phyloP scores from a whole-genome alignment of 768 basidiomycete species.

The Russula sp. region DNA sequence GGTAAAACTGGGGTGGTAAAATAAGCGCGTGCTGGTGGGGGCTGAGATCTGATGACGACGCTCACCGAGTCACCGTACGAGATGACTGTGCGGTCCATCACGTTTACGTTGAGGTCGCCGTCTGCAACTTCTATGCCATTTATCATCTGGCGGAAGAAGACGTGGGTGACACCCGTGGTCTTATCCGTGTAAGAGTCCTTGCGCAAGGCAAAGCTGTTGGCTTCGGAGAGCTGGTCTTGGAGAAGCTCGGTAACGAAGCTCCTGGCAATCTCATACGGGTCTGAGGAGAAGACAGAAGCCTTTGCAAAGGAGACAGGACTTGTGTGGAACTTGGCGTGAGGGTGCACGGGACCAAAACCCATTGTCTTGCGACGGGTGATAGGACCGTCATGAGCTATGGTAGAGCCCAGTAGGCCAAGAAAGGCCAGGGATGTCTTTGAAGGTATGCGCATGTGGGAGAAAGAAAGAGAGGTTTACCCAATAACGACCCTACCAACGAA shows the following conservation, averaged over 20 bases:
- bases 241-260: slow-evolving; percentile 53
- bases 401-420: slow-evolving; percentile 23
- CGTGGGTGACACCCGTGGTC: slow-evolving; percentile 81
- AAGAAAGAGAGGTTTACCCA: neutral
- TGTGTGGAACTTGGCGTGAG: slow-evolving; percentile 62
- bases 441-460: slow-evolving; percentile 19
- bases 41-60: neutral
- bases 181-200: slow-evolving; percentile 84
- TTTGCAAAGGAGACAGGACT: slow-evolving; percentile 35
- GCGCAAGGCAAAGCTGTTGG: slow-evolving; percentile 52
- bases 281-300: slow-evolving; percentile 27
- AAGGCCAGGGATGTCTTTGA: slow-evolving; percentile 17
- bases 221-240: slow-evolving; percentile 33
- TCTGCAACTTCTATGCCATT: slow-evolving; percentile 86
- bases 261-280: slow-evolving; percentile 58
- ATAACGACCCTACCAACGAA: slow-evolving; percentile 11
- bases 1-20: slow-evolving; percentile 55
- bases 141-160: slow-evolving; percentile 80
- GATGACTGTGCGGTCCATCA: slow-evolving; percentile 34
- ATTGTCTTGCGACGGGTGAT: slow-evolving; percentile 71
- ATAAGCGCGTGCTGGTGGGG: neutral
- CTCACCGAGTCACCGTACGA: slow-evolving; percentile 21
- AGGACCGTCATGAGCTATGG: slow-evolving; percentile 18
- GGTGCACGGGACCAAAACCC: slow-evolving; percentile 77
- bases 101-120: slow-evolving; percentile 90